These are phyloP conservation scores for Hemisphaericaspora subhashii DNA, from an alignment of 1,139 yeast genomes.

Conservation along the genomic window DNA sequence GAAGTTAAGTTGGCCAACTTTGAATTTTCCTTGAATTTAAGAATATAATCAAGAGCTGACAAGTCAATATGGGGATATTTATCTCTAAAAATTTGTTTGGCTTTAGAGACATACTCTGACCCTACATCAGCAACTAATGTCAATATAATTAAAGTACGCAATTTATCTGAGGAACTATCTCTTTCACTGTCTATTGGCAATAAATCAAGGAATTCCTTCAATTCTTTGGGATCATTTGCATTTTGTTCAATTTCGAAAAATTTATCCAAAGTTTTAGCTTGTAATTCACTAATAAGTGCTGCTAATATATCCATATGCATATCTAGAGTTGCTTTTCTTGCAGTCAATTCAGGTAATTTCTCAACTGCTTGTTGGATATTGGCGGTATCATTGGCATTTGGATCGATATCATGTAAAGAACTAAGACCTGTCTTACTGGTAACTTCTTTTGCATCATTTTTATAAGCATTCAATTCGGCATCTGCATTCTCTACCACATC, in stretches of 20 bases:
- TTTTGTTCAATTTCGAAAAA: slow-evolving; percentile 93
- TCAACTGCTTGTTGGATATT: slow-evolving; percentile 88
- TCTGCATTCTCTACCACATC: slow-evolving; percentile 97
- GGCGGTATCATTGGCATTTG: slow-evolving; percentile 60
- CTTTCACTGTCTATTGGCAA: slow-evolving; percentile 50
- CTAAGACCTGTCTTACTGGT: slow-evolving; percentile 77
- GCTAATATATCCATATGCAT: slow-evolving; percentile 97
- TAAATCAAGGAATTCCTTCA: slow-evolving; percentile 58
- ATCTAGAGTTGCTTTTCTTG: slow-evolving; percentile 83
- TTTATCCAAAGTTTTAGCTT: slow-evolving; percentile 81
- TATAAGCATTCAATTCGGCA: slow-evolving; percentile 73
- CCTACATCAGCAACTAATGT: slow-evolving; percentile 61
- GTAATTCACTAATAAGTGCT: slow-evolving; percentile 76
- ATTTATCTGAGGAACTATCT: slow-evolving; percentile 70
- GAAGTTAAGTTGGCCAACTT: slow-evolving; percentile 56
- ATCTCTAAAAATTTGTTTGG: slow-evolving; percentile 58
- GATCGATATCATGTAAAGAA: slow-evolving; percentile 71
- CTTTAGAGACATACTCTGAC: slow-evolving; percentile 59
- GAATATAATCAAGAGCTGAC: slow-evolving; percentile 66
- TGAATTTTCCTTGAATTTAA: slow-evolving; percentile 76
- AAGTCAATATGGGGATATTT: slow-evolving; percentile 61
- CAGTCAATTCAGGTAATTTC: slow-evolving; percentile 87
- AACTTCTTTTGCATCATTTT: slow-evolving; percentile 82
- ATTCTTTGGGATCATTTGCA: slow-evolving; percentile 59
- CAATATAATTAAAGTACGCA: slow-evolving; percentile 82